Conservation (phyloP, 176 grass and related monocot genomes). For the Alopecurus myosuroides region DNA sequence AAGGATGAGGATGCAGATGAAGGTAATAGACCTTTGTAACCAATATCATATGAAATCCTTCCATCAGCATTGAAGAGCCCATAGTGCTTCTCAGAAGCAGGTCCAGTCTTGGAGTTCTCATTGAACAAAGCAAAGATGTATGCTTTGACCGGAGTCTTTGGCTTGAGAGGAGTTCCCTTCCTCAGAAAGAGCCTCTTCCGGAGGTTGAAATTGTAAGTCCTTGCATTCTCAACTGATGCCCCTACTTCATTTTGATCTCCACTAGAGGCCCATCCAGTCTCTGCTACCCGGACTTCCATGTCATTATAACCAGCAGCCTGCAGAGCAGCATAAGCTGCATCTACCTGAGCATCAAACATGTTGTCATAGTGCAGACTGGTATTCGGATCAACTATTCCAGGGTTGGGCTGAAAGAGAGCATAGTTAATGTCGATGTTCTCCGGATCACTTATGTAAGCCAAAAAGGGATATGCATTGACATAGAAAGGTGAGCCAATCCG, state of each 20-base stretch:
- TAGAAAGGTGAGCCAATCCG: constrained; percentile 65
- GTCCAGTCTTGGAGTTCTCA: constrained; percentile 69
- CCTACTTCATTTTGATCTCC: constrained; percentile 77
- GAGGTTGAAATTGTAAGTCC: constrained; percentile 93
- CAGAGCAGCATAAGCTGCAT: constrained; percentile 92
- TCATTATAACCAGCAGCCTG: constrained; percentile 68
- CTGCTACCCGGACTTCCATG: constrained; percentile 91
- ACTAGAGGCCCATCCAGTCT: constrained; percentile 93
- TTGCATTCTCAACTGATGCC: constrained; percentile 76
- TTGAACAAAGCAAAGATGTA: constrained; percentile 98
- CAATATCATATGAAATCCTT: constrained; percentile 93
- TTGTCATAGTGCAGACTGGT: constrained; percentile 91
- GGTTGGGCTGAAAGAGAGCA: constrained; percentile 83
- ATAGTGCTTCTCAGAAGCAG: constrained; percentile 81
- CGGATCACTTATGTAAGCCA: constrained; percentile 85
- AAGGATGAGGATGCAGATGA: constrained; percentile 55
- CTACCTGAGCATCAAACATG: constrained; percentile 98
- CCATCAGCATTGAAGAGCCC: constrained; percentile 91
- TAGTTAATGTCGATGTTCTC: constrained; percentile 91
- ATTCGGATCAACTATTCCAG: constrained; percentile 71
- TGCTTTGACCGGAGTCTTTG: constrained; percentile 70
- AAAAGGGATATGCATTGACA: constrained; percentile 90
- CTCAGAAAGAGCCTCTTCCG: constrained; percentile 80
- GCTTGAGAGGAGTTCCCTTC: constrained; percentile 91
- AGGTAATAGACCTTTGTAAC: constrained; percentile 55